Evolutionary conservation across 352 stramenopile species (phyloP), one percentile per base, ranked within the genome.

Genomic region (Pythium utonaiense): DNA sequence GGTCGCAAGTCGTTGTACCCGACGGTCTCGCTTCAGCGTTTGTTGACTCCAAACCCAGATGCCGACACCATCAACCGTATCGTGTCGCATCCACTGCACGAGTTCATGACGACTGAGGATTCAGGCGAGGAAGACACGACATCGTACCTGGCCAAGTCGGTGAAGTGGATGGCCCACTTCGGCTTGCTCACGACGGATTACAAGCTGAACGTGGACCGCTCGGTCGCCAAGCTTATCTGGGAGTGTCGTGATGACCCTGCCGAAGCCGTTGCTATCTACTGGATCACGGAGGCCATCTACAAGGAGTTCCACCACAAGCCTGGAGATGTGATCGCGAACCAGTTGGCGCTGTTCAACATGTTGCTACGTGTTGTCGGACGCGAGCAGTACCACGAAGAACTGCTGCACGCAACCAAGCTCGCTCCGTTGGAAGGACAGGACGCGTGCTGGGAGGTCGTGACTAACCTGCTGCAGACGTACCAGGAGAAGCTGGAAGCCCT

Each of bases 1-100:
- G 96, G 96, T 59, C 93, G 92, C 47, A 89, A 93, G 60, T 92
- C 81, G 36, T 66, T 91, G 12, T 98, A 98, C 75, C 93, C 95
- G 36, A 97, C 91, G 25, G 95, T 98, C 47, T 82, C 88, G 51
- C 70, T 99, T 38, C 93, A 98, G 59, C 83, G 87, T 30, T 75
- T 96, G 44, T 74, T 99, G 6, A 96, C 95, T 33, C 77, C 88
- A 16, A 93, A 98, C 57, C 85, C 98, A 47, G 93, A 92, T 33
- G 69, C 78, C 40, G 88, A 96, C 47, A 94, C 96, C 41, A 95
- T 97, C 71, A 77, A 92, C 59, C 83, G 89, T 41, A 93, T 96
- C 53, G 85, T 93, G 10, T 68, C 74, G 17, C 86, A 96, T 58
- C 82, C 84, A n/a, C 70, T 96, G n/a, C 53, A 75, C 22, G 77